A percentile compares a stretch with the other conserved stretches of the same genome.
Conservation (phyloP, 2,329 filamentous ascomycete genomes). For the Cryphonectria radicalis region DNA sequence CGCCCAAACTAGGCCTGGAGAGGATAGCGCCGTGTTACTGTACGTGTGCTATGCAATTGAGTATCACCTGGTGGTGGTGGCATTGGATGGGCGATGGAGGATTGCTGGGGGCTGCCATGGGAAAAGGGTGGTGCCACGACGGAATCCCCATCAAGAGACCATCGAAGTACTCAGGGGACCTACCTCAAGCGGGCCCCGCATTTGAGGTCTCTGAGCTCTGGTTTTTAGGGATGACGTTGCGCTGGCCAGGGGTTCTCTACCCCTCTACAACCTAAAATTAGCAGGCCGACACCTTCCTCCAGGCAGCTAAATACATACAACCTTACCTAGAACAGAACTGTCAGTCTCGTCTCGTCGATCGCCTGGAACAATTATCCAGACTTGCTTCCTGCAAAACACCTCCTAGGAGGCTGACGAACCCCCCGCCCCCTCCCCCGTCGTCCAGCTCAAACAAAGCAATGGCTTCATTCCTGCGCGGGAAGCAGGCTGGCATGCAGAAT, state of each 20-base stretch:
- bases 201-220: not conserved
- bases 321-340: not conserved
- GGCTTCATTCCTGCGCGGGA: constrained; percentile 86
- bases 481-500: constrained; percentile 90
- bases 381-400: not conserved
- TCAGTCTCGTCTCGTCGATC: not conserved
- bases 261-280: constrained; percentile 18
- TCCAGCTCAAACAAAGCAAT: constrained; percentile 52
- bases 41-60: not conserved
- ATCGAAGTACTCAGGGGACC: too few relatives aligned
- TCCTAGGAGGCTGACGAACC: not conserved
- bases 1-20: not conserved
- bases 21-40: not conserved
- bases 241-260: constrained; percentile 9
- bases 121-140: not conserved
- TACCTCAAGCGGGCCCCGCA: not conserved
- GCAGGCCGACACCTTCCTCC: constrained; percentile 3
- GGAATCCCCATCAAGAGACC: not conserved
- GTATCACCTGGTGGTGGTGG: not conserved
- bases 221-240: constrained; percentile 12
- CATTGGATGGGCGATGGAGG: not conserved
- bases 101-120: not conserved
- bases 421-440: not conserved
- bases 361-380: constrained; percentile 15
- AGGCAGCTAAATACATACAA: not conserved